Evolutionary conservation across 2,329 filamentous ascomycete genomes (phyloP).

Genomic region (Aspergillus calidoustus): DNA sequence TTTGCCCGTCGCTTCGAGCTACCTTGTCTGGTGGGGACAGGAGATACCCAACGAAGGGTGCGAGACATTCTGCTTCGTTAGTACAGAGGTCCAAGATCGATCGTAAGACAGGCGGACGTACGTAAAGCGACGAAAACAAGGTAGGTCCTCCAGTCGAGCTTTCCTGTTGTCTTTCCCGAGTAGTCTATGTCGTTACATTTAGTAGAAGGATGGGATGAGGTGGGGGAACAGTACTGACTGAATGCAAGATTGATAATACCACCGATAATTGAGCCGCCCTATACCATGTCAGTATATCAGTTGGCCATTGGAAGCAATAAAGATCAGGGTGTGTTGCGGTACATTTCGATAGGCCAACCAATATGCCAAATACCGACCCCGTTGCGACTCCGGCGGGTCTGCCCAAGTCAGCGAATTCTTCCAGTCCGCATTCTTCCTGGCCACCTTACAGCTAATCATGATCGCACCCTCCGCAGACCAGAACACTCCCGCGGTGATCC

Average conservation of each 20-base stretch:
- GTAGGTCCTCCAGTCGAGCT: not conserved
- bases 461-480: not conserved
- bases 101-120: not conserved
- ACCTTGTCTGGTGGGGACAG: constrained; percentile 2
- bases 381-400: not conserved
- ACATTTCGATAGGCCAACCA: not conserved
- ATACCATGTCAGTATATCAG: not conserved
- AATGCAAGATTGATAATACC: not conserved
- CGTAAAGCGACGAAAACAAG: constrained; percentile 2
- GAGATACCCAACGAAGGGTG: not conserved
- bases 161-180: not conserved
- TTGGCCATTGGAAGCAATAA: too few relatives aligned
- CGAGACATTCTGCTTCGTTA: not conserved
- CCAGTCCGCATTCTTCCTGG: too few relatives aligned
- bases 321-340: not conserved
- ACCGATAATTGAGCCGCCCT: not conserved
- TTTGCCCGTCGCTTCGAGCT: not conserved
- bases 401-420: not conserved
- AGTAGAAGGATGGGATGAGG: too few relatives aligned
- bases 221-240: not conserved
- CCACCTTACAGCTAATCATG: not conserved
- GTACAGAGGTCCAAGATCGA: not conserved
- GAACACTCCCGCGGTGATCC: not conserved
- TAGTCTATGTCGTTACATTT: not conserved
- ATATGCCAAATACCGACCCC: not conserved